phyloP scores from a whole-genome alignment of 768 basidiomycete species.

The Termitomyces sp. region DNA sequence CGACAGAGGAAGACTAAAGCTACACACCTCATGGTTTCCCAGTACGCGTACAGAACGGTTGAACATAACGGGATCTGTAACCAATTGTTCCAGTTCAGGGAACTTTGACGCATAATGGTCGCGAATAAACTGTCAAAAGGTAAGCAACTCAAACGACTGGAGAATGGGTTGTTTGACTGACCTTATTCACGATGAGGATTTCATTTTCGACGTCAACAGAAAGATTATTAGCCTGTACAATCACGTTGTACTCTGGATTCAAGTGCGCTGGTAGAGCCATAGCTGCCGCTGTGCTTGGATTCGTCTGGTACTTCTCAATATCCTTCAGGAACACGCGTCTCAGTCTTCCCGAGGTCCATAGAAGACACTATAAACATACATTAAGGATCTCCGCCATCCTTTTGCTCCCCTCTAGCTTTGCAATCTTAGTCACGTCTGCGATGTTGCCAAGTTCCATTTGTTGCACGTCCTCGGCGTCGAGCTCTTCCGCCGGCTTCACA shows the following conservation, averaged over 20 bases:
- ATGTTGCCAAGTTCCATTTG: slow-evolving; percentile 87
- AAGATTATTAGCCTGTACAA: slow-evolving; percentile 96
- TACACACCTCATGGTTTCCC: slow-evolving; percentile 73
- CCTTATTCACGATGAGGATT: slow-evolving; percentile 95
- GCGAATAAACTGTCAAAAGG: slow-evolving; percentile 77
- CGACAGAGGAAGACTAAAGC: background rate
- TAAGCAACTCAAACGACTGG: background rate
- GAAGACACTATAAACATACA: slow-evolving; percentile 35
- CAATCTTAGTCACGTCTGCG: slow-evolving; percentile 85
- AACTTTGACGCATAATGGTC: slow-evolving; percentile 96
- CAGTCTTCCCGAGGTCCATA: background rate
- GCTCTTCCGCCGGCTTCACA: slow-evolving; percentile 90
- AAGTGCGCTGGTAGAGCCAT: slow-evolving; percentile 81
- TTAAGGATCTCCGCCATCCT: slow-evolving; percentile 84
- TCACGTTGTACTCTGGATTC: slow-evolving; percentile 94
- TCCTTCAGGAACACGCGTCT: slow-evolving; percentile 50
- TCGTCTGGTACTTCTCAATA: slow-evolving; percentile 80
- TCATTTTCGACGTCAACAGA: slow-evolving; percentile 99
- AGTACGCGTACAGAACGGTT: slow-evolving; percentile 87
- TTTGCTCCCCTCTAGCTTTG: slow-evolving; percentile 86
- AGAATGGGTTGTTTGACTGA: slow-evolving; percentile 19
- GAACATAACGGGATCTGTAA: slow-evolving; percentile 89
- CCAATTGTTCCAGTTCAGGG: slow-evolving; percentile 94
- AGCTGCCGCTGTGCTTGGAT: slow-evolving; percentile 76
- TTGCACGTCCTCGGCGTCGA: slow-evolving; percentile 92